Conservation (phyloP, 2,329 filamentous ascomycete genomes). For the Pseudogymnoascus sp. region DNA sequence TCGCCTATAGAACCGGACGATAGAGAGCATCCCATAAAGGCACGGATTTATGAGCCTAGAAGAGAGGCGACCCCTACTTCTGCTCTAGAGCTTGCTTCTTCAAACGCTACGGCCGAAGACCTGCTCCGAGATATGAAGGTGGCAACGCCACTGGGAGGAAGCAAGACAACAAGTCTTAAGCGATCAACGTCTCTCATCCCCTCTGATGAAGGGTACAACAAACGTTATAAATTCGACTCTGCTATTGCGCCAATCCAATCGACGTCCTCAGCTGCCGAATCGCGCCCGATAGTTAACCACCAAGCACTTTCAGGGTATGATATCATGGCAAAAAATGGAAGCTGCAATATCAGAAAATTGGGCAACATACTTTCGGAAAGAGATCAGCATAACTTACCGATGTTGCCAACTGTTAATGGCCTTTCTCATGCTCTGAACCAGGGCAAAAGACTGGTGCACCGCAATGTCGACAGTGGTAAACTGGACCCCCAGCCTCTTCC, state of each 20-base stretch:
- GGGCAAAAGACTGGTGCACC: neutral
- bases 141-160: neutral
- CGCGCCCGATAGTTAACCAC: neutral
- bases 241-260: neutral
- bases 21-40: neutral
- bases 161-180: neutral
- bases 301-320: neutral
- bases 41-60: neutral
- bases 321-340: neutral
- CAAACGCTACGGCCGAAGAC: neutral
- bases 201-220: neutral
- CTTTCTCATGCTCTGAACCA: neutral
- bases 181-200: neutral
- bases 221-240: neutral
- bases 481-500: neutral
- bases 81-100: neutral
- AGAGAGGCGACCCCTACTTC: neutral
- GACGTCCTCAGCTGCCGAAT: neutral
- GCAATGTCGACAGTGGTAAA: neutral
- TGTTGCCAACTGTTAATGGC: neutral
- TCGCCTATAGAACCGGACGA: neutral
- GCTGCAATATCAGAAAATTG: neutral
- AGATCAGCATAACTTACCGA: neutral
- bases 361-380: neutral
- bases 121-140: neutral